Percentiles rank a stretch among this genome's conserved stretches.
Conservation (phyloP, 2,329 filamentous ascomycete genomes). For the Colletotrichum acutatum region DNA sequence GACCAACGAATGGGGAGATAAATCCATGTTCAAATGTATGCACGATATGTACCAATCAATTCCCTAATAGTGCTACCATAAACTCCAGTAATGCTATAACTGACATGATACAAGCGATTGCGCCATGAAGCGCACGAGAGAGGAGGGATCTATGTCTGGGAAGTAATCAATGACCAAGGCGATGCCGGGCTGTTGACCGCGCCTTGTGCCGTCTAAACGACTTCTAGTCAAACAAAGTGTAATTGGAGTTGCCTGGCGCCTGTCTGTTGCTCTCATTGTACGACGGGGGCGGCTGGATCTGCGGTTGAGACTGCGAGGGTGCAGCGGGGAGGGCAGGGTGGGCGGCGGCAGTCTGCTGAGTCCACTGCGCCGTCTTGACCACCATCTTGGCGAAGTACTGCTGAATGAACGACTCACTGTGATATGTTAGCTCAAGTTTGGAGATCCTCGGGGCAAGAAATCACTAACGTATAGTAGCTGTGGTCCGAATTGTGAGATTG, state of each 20-base stretch:
- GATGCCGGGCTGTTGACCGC: background rate
- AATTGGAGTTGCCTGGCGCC: slow-evolving; percentile 19
- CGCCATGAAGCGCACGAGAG: background rate
- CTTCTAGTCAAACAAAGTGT: slow-evolving; percentile 34
- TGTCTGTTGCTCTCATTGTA: slow-evolving; percentile 34
- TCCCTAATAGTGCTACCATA: background rate
- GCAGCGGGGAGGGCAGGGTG: slow-evolving; percentile 18
- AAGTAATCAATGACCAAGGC: background rate
- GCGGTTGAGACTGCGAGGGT: slow-evolving; percentile 12
- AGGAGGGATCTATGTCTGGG: slow-evolving; percentile 1
- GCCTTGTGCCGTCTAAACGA: background rate
- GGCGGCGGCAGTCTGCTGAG: slow-evolving; percentile 18
- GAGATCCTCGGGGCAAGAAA: background rate
- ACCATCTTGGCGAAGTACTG: slow-evolving; percentile 81
- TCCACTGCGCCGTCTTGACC: slow-evolving; percentile 58
- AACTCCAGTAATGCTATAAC: slow-evolving; percentile 17
- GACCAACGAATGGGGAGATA: background rate
- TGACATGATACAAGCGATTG: background rate
- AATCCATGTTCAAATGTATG: background rate
- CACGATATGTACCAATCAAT: background rate
- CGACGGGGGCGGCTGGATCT: slow-evolving; percentile 18
- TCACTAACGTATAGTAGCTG: slow-evolving; percentile 79
- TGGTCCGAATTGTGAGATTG: slow-evolving; percentile 80
- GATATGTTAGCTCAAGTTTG: slow-evolving; percentile 19
- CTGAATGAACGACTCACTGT: slow-evolving; percentile 79